phyloP scores from a whole-genome alignment of 768 basidiomycete species.

The Rhizopogon sp. region DNA sequence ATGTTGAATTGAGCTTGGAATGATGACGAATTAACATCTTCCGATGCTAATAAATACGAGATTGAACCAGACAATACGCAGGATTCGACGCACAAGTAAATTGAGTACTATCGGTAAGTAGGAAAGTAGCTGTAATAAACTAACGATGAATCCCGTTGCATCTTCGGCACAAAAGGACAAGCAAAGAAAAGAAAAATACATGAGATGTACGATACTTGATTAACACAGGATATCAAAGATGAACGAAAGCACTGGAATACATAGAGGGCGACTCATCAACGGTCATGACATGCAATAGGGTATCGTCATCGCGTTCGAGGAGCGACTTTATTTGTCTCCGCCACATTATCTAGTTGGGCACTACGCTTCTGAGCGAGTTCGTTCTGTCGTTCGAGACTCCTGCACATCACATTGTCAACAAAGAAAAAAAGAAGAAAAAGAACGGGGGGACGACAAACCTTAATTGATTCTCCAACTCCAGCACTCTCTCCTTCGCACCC shows the following conservation, averaged over 20 bases:
- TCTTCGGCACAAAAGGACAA: too few species aligned
- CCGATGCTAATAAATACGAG: too few species aligned
- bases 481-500: conserved; percentile 74
- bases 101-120: too few species aligned
- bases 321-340: conserved; percentile 20
- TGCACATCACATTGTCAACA: conserved; percentile 21
- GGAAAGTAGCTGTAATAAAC: too few species aligned
- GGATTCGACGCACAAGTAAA: too few species aligned
- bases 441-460: conserved; percentile 16
- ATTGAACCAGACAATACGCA: too few species aligned
- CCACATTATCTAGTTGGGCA: conserved; percentile 27
- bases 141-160: too few species aligned
- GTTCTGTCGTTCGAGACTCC: conserved; percentile 71
- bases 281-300: background rate
- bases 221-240: background rate
- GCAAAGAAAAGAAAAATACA: background rate
- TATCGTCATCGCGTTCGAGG: background rate
- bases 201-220: background rate
- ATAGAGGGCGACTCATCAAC: background rate
- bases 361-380: conserved; percentile 75
- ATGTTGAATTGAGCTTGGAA: too few species aligned
- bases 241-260: background rate
- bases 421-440: conserved; percentile 3
- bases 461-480: too few species aligned
- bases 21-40: too few species aligned